These are phyloP conservation scores for Pleurotus cornucopiae DNA, from an alignment of 768 basidiomycete genomes.

Conservation along the genomic window DNA sequence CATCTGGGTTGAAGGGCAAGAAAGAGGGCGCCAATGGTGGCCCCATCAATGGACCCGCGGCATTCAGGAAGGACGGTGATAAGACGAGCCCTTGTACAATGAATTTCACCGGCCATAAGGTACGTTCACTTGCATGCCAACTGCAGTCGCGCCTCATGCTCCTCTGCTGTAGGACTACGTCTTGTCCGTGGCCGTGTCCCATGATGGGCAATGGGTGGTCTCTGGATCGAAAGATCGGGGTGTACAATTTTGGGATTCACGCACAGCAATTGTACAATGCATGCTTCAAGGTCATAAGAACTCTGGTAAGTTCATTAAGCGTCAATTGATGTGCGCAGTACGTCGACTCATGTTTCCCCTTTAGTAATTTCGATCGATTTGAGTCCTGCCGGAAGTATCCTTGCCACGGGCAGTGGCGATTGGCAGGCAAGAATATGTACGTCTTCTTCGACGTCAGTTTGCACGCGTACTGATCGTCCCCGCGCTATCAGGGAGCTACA, in stretches of 20 bases:
- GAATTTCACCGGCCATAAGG: conserved; percentile 83
- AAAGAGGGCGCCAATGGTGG: conserved; percentile 36
- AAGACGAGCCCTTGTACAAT: conserved; percentile 46
- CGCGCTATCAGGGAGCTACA: conserved; percentile 1
- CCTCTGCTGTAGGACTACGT: conserved; percentile 48
- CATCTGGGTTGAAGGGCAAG: conserved; percentile 34
- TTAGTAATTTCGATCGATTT: conserved; percentile 49
- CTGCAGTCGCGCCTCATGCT: conserved; percentile 17
- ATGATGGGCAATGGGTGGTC: conserved; percentile 88
- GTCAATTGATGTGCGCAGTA: too few species aligned
- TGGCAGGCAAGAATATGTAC: conserved; percentile 52
- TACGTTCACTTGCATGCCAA: conserved; percentile 41
- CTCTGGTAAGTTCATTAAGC: conserved; percentile 32
- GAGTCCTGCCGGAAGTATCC: conserved; percentile 32
- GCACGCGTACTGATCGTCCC: background rate
- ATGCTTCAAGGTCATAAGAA: conserved; percentile 81
- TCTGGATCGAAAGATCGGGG: conserved; percentile 94
- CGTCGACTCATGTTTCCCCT: conserved; percentile 1
- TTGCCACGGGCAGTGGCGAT: conserved; percentile 43
- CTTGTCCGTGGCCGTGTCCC: conserved; percentile 61
- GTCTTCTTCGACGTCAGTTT: conserved; percentile 16
- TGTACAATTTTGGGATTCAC: conserved; percentile 91
- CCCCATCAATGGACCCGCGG: conserved; percentile 32
- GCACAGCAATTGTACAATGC: conserved; percentile 74
- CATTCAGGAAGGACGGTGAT: conserved; percentile 71